Percentiles rank a stretch among this genome's conserved stretches.
These are phyloP conservation scores for Penicillium sp. DNA, from an alignment of 2,329 filamentous ascomycete species.

Conservation along the genomic window DNA sequence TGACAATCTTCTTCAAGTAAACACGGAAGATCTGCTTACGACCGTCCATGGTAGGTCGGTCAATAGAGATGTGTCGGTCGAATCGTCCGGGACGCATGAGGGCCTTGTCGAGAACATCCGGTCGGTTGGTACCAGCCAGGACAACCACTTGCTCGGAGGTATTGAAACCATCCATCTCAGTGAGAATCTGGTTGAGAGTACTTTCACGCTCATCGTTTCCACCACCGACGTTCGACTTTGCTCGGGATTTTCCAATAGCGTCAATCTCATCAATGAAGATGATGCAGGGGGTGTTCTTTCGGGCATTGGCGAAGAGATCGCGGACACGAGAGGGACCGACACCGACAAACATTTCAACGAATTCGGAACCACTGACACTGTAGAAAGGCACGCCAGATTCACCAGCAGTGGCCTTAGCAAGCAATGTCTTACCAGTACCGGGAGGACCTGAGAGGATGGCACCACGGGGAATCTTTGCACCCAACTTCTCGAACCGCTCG, in stretches of 20 bases:
- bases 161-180: constrained; percentile 99
- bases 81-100: constrained; percentile 96
- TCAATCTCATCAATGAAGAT: constrained; percentile 99
- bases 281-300: constrained; percentile 96
- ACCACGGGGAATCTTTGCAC: constrained; percentile 95
- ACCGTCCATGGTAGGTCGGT: constrained; percentile 93
- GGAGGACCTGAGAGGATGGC: constrained; percentile 96
- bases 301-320: constrained; percentile 88
- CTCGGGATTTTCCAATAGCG: constrained; percentile 87
- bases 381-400: constrained; percentile 98
- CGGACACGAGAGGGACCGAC: constrained; percentile 93
- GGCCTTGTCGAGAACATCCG: constrained; percentile 91
- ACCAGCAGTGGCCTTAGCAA: constrained; percentile 95
- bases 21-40: constrained; percentile 95
- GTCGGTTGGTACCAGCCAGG: constrained; percentile 91
- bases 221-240: constrained; percentile 77
- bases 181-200: constrained; percentile 96
- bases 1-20: constrained; percentile 91
- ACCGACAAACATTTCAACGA: constrained; percentile 99
- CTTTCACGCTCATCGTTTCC: constrained; percentile 97
- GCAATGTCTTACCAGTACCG: constrained; percentile 94
- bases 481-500: constrained; percentile 85
- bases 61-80: constrained; percentile 92
- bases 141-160: constrained; percentile 95
- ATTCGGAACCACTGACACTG: constrained; percentile 96